Conservation (phyloP, 2,329 filamentous ascomycete species). For the Aspergillus thermomutatus region DNA sequence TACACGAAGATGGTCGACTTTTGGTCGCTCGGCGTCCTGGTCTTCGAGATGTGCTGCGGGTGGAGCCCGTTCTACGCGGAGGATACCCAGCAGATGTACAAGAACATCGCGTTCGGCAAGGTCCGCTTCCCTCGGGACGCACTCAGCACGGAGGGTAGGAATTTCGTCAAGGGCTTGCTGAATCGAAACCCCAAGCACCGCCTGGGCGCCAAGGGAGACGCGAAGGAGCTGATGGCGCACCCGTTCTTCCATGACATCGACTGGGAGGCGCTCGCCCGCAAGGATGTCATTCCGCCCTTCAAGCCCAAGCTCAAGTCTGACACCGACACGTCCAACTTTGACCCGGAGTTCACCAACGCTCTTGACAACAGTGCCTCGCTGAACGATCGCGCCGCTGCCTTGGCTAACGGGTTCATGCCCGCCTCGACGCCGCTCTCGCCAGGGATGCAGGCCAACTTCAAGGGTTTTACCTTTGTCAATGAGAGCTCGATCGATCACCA, state of each 20-base stretch:
- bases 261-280: constrained; percentile 83
- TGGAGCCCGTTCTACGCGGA: constrained; percentile 99
- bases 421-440: constrained; percentile 91
- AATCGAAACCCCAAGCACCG: constrained; percentile 97
- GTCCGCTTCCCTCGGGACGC: constrained; percentile 95
- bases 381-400: constrained; percentile 82
- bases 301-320: constrained; percentile 96
- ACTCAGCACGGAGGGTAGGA: constrained; percentile 87
- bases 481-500: constrained; percentile 82
- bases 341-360: constrained; percentile 96
- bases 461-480: constrained; percentile 98
- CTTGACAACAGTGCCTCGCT: constrained; percentile 81
- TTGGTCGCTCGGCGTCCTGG: constrained; percentile 94
- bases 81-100: constrained; percentile 99
- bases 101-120: constrained; percentile 99
- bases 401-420: constrained; percentile 76
- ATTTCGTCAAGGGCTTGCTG: constrained; percentile 95
- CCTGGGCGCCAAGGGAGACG: constrained; percentile 84
- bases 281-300: constrained; percentile 92
- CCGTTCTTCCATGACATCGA: constrained; percentile 93
- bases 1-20: constrained; percentile 99
- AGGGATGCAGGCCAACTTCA: constrained; percentile 96
- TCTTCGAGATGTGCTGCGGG: constrained; percentile 99
- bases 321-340: constrained; percentile 96
- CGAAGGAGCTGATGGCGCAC: constrained; percentile 89